Percentiles rank a stretch among this genome's conserved stretches.
phyloP scores from a whole-genome alignment of 768 basidiomycete species.

The Lactifluus hygrophoroides region DNA sequence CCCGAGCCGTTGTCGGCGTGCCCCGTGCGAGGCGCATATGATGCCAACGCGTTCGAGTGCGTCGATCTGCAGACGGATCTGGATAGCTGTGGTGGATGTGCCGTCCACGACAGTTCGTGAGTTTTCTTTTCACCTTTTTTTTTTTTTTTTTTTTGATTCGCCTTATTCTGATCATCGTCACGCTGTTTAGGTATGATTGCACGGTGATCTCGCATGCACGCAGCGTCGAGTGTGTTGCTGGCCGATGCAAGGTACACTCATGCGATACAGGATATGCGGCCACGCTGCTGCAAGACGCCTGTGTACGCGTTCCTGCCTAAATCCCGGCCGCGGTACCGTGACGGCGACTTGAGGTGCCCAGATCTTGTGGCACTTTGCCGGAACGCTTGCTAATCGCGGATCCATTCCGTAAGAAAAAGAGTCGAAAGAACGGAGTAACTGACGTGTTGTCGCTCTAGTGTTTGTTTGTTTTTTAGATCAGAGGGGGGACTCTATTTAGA shows the following conservation, averaged over 20 bases:
- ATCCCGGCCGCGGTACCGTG: too few relatives aligned
- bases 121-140: slow-evolving; percentile 14
- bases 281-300: slow-evolving; percentile 17
- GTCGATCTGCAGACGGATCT: slow-evolving; percentile 26
- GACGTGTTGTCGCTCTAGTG: neutral
- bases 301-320: slow-evolving; percentile 15
- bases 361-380: too few relatives aligned
- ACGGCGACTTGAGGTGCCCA: neutral
- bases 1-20: slow-evolving; percentile 8
- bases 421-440: neutral
- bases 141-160: too few relatives aligned
- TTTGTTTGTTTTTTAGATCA: neutral
- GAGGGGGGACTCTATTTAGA: too few relatives aligned
- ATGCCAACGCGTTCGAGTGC: slow-evolving; percentile 25
- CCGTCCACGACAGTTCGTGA: slow-evolving; percentile 21
- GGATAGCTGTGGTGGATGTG: slow-evolving; percentile 28
- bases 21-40: neutral
- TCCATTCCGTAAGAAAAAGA: too few relatives aligned
- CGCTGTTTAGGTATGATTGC: slow-evolving; percentile 25
- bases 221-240: slow-evolving; percentile 25
- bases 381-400: too few relatives aligned
- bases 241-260: slow-evolving; percentile 24
- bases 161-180: too few relatives aligned
- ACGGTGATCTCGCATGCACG: slow-evolving; percentile 21
- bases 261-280: slow-evolving; percentile 24